Evolutionary conservation across 768 basidiomycete genomes (phyloP), one percentile per base, ranked within the genome.

Genomic region (Trametes cingulata): DNA sequence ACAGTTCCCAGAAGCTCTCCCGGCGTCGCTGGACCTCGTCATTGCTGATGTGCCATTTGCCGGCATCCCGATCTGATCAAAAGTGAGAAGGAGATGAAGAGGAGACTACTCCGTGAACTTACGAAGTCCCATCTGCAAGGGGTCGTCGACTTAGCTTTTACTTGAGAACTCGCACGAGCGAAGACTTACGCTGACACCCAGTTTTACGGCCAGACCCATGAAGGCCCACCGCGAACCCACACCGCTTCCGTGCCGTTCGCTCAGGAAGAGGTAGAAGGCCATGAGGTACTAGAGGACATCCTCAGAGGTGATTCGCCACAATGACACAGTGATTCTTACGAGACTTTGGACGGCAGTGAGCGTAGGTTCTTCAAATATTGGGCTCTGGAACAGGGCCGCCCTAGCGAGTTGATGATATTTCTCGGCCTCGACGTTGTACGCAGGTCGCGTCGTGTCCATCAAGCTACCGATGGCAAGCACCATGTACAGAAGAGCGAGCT

Each of bases 141-240:
- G 43, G 45, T 35, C 17, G 58, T 58, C 46, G 49, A 9, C 33
- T 47, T 13, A 52, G 48, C n/a, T 47, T 36, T 41, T 17, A 24
- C 22, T 5, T 22, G 6, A 47, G 6, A 37, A 14, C 0, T 8
- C 15, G 40, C 12, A 48, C 8, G 50, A 13, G 27, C 14, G 20
- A 6, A 46, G 40, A 75, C 73, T 69, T 58, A 88, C 87, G 73
- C 85, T 85, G 68, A 86, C 84, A 55, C 85, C 85, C 62, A 88
- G 70, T 70, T 88, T 89, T 29, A 87, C 85, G 17, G 84, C 81
- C 33, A 89, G 77, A 39, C 87, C 87, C 85, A 88, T 87, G 53
- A 85, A 74, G n/a, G 85, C 81, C 87, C 87, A 89, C 57, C 86
- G 75, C 25, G 85, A 81, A 12, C 81, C 81, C 49, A 83, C 84